These are phyloP conservation scores for Amanita pseudoporphyria DNA, from an alignment of 768 basidiomycete genomes.

Conservation along the genomic window DNA sequence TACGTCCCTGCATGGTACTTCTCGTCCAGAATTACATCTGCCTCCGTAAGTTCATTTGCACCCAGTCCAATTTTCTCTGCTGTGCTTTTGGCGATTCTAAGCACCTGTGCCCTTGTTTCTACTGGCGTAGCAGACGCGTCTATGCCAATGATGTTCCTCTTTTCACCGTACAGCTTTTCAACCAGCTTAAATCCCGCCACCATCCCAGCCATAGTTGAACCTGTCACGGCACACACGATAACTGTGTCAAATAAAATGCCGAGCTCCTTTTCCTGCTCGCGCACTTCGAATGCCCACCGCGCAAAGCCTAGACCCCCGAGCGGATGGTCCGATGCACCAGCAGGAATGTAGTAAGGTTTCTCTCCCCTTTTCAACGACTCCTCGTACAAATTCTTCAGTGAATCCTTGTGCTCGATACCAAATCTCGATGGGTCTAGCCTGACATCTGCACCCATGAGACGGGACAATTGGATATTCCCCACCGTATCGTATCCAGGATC, in stretches of 20 bases:
- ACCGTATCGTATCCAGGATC: neutral
- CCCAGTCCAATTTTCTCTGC: slow-evolving; percentile 3
- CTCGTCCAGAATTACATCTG: slow-evolving; percentile 4
- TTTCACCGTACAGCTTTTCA: slow-evolving; percentile 1
- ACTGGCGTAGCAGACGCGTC: slow-evolving; percentile 4
- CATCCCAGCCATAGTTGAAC: slow-evolving; percentile 5
- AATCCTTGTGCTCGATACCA: slow-evolving; percentile 1
- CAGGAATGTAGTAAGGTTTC: slow-evolving; percentile 5
- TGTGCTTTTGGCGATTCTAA: neutral
- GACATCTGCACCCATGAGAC: slow-evolving; percentile 3
- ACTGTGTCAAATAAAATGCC: slow-evolving; percentile 2
- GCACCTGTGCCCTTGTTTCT: slow-evolving; percentile 1
- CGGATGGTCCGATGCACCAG: slow-evolving; percentile 3
- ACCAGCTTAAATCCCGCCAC: slow-evolving; percentile 4
- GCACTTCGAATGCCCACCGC: slow-evolving; percentile 6
- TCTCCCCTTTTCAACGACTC: neutral
- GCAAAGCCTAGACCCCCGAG: slow-evolving; percentile 3
- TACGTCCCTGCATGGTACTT: slow-evolving; percentile 1
- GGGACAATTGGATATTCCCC: slow-evolving; percentile 5
- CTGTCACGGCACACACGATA: slow-evolving; percentile 5
- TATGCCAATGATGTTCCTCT: slow-evolving; percentile 1
- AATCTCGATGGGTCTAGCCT: neutral
- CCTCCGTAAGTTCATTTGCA: neutral
- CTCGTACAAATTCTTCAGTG: neutral
- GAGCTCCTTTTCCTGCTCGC: slow-evolving; percentile 1